Conservation (phyloP, 2,329 filamentous ascomycete genomes). For the Orbilia brochopaga region DNA sequence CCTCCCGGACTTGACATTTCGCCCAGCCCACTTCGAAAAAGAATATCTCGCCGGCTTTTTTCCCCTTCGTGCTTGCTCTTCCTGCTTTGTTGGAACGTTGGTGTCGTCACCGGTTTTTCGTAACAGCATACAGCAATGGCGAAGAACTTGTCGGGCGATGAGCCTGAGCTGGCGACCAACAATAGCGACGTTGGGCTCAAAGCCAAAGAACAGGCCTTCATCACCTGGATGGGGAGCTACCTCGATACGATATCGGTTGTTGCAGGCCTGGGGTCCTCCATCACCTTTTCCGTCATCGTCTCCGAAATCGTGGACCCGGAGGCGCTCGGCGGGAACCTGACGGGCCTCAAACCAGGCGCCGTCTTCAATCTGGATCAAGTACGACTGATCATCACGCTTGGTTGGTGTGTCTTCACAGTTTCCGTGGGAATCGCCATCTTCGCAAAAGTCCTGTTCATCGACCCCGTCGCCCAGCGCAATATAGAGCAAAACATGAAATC, state of each 20-base stretch:
- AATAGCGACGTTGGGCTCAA: not conserved
- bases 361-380: slow-evolving; percentile 45
- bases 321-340: not conserved
- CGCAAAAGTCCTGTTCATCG: slow-evolving; percentile 45
- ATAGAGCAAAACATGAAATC: slow-evolving; percentile 35
- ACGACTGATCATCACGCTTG: slow-evolving; percentile 42
- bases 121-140: no score
- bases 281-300: slow-evolving; percentile 48
- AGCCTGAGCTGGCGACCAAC: no score
- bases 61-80: no score
- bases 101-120: no score
- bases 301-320: slow-evolving; percentile 39
- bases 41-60: no score
- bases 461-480: slow-evolving; percentile 44
- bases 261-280: slow-evolving; percentile 37
- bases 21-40: no score
- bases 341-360: slow-evolving; percentile 19
- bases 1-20: no score
- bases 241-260: slow-evolving; percentile 46
- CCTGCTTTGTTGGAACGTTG: no score
- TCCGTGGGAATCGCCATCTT: slow-evolving; percentile 40
- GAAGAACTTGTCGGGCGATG: no score
- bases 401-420: slow-evolving; percentile 47
- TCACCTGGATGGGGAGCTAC: slow-evolving; percentile 46
- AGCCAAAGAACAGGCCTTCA: slow-evolving; percentile 36